A percentile compares a stretch with the other conserved stretches of the same genome.
Evolutionary conservation across 257 asterid species (phyloP).

Genomic region (Solanum rostratum): DNA sequence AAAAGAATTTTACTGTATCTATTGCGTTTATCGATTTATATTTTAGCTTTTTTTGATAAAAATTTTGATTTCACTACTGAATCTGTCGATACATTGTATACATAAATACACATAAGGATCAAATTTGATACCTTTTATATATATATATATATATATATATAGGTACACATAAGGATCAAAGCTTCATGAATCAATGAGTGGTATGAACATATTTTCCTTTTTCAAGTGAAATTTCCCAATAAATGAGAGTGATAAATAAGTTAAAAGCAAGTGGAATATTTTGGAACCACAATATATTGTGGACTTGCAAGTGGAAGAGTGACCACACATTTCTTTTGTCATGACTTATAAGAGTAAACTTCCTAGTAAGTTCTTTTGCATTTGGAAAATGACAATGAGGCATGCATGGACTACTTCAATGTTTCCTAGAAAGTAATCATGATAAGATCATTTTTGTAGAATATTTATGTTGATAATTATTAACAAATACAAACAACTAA

Average conservation of each 20-base stretch:
- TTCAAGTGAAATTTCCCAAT: not conserved
- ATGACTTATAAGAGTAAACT: not conserved
- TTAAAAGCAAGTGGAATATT: not conserved
- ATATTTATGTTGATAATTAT: not conserved
- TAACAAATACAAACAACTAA: not conserved
- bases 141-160: not conserved
- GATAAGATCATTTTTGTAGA: not conserved
- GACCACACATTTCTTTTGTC: not conserved
- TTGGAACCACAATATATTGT: not conserved
- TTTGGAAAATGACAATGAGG: not conserved
- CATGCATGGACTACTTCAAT: not conserved
- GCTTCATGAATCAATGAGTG: not conserved
- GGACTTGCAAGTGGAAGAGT: not conserved
- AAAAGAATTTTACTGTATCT: not conserved
- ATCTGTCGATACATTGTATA: not conserved
- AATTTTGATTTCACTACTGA: rapidly evolving
- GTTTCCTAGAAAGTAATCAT: not conserved
- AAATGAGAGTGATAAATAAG: not conserved
- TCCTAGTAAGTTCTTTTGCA: not conserved
- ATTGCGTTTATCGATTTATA: not conserved
- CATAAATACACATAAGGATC: not conserved
- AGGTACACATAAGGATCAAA: not conserved
- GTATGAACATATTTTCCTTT: not conserved
- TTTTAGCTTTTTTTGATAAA: not conserved
- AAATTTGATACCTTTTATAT: too few relatives aligned